Evolutionary conservation across 306 rosid genomes (phyloP), one percentile per base, ranked within the genome.

Genomic region (Bauhinia variegata): DNA sequence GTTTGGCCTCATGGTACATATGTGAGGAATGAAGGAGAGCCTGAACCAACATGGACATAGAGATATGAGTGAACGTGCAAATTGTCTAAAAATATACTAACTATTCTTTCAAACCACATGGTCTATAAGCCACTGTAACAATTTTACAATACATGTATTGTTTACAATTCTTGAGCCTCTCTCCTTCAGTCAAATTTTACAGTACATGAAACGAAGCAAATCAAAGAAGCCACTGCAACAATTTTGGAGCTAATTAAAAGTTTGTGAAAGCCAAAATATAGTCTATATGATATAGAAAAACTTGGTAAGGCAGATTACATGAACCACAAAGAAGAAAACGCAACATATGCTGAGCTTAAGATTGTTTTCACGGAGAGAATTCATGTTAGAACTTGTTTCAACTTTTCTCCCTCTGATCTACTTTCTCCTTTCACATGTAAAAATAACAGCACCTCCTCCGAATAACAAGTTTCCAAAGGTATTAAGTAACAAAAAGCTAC

Each of bases 11-110:
- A 72, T 95, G 89, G 77, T 88, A 95, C 99, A 90, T 78, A 78
- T 90, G 99, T 17, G 99, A 86, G 67, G 99, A 95, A 76, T 95
- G 99, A 70, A 95, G 87, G 50, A 95, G 96, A 0, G 99, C 97
- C 99, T 95, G 85, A 52, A 75, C 67, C 49, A 54, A 54, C 14
- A 70, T 30, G 17, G 4, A 54, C 14, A 23, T 2, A 63, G 55
- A 55, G 4, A 33, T 5, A 54, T 28, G 67, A 61, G 71, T 71
- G 50, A 75, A 23, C 2, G 28, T 23, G 72, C 41, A 33, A 7
- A 71, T 4, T 0, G 16, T 32, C 37, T 49, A 71, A 13, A 59
- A 50, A 43, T 60, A 60, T 17, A 60, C 15, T 10, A 33, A 60
- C 36, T 41, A 54, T 30, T 37, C 37, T 60, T 41, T 23, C 32